Conservation (phyloP, 306 rosid genomes). For the Dryas drummondii region DNA sequence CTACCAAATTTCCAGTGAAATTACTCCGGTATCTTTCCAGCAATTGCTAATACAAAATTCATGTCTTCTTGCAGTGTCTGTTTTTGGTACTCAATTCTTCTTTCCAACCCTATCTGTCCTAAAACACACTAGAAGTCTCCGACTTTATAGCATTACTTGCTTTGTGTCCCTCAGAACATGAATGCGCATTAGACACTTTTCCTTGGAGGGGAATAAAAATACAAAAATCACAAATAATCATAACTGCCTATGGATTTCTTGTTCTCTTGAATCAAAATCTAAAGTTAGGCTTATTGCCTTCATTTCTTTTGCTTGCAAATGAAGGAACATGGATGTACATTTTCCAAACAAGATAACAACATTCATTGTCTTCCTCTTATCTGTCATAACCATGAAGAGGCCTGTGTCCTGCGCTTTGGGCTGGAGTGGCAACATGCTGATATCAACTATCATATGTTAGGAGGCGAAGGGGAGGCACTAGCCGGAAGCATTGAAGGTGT, state of each 20-base stretch:
- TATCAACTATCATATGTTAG: slow-evolving; percentile 21
- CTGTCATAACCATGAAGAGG: not conserved
- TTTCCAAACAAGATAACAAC: not conserved
- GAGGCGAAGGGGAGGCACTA: slow-evolving; percentile 32
- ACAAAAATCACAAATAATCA: not conserved
- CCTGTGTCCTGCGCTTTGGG: not conserved
- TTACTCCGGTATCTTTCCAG: not conserved
- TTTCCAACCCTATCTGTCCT: not conserved
- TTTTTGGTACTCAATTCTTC: not conserved
- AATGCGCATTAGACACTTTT: too few relatives aligned
- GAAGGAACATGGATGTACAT: not conserved
- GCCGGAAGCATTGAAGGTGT: slow-evolving; percentile 50
- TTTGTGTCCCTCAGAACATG: too few relatives aligned
- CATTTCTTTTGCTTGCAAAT: slow-evolving; percentile 3
- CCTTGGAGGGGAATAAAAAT: too few relatives aligned
- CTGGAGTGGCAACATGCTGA: not conserved
- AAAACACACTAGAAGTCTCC: too few relatives aligned
- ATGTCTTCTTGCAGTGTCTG: not conserved
- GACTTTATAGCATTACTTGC: too few relatives aligned
- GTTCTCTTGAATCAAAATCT: not conserved
- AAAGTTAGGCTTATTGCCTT: not conserved
- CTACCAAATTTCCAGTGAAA: not conserved
- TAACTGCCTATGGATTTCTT: not conserved
- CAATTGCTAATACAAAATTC: not conserved
- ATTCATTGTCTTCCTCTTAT: not conserved